phyloP scores from a whole-genome alignment of 352 stramenopile genomes.

The Pythium vanterpoolii region DNA sequence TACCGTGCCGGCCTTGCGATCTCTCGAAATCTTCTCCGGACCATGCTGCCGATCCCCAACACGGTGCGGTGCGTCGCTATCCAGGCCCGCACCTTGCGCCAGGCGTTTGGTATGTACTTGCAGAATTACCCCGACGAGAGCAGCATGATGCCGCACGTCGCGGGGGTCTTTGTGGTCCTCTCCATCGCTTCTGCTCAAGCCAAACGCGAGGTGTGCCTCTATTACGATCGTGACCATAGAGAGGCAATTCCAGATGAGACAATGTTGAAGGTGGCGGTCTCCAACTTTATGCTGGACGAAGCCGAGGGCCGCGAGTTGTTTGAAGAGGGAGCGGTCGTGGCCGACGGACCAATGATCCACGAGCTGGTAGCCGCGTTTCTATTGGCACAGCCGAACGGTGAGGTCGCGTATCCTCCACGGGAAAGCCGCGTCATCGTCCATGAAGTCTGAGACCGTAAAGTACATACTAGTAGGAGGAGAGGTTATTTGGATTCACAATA shows the following conservation, averaged over 20 bases:
- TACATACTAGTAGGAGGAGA: background rate
- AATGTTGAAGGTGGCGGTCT: constrained; percentile 1
- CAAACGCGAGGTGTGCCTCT: background rate
- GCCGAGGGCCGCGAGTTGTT: constrained; percentile 9
- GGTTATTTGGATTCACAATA: background rate
- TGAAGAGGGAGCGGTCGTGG: background rate
- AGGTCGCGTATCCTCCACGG: constrained; percentile 4
- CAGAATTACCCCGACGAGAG: constrained; percentile 5
- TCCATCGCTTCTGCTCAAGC: background rate
- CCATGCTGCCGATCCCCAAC: constrained; percentile 16
- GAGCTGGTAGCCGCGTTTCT: constrained; percentile 12
- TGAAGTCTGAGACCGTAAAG: background rate
- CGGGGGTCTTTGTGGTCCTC: constrained; percentile 6
- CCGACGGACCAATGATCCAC: background rate
- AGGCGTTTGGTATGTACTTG: constrained; percentile 1
- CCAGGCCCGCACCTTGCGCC: background rate
- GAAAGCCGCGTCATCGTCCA: constrained; percentile 10
- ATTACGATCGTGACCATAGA: constrained; percentile 10
- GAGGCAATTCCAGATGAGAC: background rate
- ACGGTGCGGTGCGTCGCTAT: background rate
- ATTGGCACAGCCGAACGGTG: background rate
- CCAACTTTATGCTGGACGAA: constrained; percentile 5
- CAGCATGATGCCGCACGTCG: constrained; percentile 5
- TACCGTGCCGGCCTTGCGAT: background rate
- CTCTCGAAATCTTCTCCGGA: constrained; percentile 1